These are phyloP conservation scores for Trametes gibbosa DNA, from an alignment of 768 basidiomycete genomes.

Conservation along the genomic window DNA sequence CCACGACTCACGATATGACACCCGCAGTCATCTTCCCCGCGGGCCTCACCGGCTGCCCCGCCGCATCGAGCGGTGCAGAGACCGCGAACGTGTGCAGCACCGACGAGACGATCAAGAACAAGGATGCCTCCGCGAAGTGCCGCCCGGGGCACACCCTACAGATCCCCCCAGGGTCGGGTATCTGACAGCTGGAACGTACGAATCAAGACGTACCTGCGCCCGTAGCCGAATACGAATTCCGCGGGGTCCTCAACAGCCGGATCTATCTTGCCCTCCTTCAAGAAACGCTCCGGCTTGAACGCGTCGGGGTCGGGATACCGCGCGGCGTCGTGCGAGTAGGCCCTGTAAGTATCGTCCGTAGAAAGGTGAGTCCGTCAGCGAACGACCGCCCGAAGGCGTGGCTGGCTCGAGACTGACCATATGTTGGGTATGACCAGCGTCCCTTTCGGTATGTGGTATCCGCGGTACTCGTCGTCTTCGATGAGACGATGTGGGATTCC, in stretches of 20 bases:
- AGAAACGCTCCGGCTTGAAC: slow-evolving; percentile 39
- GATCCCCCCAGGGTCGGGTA: background rate
- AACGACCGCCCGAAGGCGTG: no score
- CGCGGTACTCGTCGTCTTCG: slow-evolving; percentile 29
- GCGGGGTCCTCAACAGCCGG: slow-evolving; percentile 12
- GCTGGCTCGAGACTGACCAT: slow-evolving; percentile 10
- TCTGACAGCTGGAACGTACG: background rate
- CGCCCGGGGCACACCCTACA: slow-evolving; percentile 26
- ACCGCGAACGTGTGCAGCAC: slow-evolving; percentile 13
- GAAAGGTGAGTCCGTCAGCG: background rate
- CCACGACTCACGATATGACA: slow-evolving; percentile 10
- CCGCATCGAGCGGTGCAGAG: background rate
- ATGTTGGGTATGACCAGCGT: slow-evolving; percentile 23
- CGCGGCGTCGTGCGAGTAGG: slow-evolving; percentile 35
- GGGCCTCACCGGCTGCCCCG: background rate
- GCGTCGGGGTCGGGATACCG: slow-evolving; percentile 33
- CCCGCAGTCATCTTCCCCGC: slow-evolving; percentile 2
- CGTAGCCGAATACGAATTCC: background rate
- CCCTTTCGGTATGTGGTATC: slow-evolving; percentile 30
- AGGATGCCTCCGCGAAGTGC: slow-evolving; percentile 21
- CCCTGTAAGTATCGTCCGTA: slow-evolving; percentile 23
- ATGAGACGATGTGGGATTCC: slow-evolving; percentile 12
- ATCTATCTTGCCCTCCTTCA: slow-evolving; percentile 5
- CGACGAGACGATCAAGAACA: slow-evolving; percentile 10
- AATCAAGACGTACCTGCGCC: background rate